These are phyloP conservation scores for Crithidia fasciculata DNA, from an alignment of 208 protist species.

Conservation along the genomic window DNA sequence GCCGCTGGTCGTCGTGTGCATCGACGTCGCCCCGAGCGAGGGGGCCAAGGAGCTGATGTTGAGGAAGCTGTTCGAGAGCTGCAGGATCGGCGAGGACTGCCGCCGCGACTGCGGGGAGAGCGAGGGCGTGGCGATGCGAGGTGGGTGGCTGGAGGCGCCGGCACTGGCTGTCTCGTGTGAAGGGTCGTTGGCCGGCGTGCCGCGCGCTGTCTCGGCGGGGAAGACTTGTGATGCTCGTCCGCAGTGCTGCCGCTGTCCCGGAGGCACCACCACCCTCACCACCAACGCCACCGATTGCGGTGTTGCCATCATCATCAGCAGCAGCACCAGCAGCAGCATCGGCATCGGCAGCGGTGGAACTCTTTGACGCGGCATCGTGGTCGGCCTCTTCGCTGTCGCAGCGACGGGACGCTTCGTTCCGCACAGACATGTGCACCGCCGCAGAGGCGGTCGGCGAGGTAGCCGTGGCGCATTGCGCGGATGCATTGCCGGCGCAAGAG, in stretches of 20 bases:
- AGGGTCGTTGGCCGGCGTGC: not conserved
- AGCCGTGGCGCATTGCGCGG: no score
- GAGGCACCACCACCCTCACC: not conserved
- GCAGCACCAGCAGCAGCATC: no score
- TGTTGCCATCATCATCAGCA: no score
- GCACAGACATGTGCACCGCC: no score
- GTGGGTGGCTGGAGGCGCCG: not conserved
- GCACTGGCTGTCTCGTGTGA: not conserved
- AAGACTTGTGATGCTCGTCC: not conserved
- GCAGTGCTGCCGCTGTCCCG: not conserved
- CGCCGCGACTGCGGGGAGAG: not conserved
- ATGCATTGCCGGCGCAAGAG: no score
- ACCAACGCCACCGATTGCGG: not conserved
- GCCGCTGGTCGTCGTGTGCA: not conserved
- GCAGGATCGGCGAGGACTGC: not conserved
- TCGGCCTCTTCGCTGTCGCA: no score
- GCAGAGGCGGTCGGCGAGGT: no score
- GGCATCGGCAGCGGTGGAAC: no score
- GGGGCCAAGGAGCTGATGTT: conserved; percentile 5
- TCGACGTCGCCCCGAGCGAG: not conserved
- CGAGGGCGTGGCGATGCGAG: not conserved
- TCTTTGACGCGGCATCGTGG: no score
- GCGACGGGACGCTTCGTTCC: no score
- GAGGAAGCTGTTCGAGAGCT: conserved; percentile 9
- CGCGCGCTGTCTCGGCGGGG: not conserved